phyloP scores from a whole-genome alignment of 2,329 filamentous ascomycete species.

The Sclerotinia subarctica region DNA sequence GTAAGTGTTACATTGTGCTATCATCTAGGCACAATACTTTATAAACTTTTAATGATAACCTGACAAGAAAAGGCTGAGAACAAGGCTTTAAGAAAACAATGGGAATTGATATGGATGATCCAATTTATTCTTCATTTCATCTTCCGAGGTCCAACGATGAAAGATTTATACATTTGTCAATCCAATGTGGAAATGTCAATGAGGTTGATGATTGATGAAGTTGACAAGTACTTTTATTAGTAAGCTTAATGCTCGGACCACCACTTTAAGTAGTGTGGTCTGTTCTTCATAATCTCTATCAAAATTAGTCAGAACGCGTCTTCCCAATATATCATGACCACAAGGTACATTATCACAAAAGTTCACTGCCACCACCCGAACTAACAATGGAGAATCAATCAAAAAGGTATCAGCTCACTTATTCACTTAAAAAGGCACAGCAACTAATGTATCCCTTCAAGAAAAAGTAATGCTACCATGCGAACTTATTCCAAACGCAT shows the following conservation, averaged over 20 bases:
- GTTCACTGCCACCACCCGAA: not conserved
- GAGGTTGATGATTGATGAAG: not conserved
- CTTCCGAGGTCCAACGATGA: not conserved
- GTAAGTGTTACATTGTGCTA: not conserved
- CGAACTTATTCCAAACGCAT: conserved; percentile 22
- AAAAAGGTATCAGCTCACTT: conserved; percentile 10
- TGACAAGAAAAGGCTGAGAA: not conserved
- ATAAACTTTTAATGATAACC: not conserved
- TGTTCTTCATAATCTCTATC: conserved; percentile 8
- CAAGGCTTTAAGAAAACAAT: not conserved
- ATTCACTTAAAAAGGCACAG: not conserved
- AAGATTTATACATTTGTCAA: not conserved
- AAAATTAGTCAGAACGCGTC: conserved; percentile 5
- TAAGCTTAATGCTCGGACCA: not conserved
- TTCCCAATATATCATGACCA: conserved; percentile 10
- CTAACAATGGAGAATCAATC: conserved; percentile 11
- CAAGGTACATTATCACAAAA: not conserved
- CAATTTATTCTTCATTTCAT: not conserved
- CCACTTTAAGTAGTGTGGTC: conserved; percentile 4
- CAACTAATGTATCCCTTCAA: not conserved
- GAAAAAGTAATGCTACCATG: conserved; percentile 12
- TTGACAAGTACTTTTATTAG: not conserved
- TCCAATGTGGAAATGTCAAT: not conserved
- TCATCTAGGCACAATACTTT: not conserved
- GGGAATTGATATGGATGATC: not conserved